Evolutionary conservation across 2,329 filamentous ascomycete genomes (phyloP).

Genomic region (Trichoderma koningiopsis): DNA sequence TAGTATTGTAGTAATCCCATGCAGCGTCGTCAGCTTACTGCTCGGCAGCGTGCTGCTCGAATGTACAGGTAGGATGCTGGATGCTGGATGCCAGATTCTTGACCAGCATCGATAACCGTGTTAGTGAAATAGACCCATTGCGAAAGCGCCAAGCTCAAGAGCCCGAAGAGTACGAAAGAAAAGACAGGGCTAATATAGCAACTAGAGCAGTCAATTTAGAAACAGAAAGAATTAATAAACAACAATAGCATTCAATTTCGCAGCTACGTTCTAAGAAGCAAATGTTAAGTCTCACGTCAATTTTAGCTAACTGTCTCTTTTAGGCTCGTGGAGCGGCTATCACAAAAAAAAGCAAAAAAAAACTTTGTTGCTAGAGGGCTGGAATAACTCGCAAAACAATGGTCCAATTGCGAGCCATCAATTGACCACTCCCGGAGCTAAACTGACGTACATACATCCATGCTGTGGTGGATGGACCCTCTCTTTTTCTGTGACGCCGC

Average conservation of each 20-base stretch:
- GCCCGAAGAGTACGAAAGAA: neutral
- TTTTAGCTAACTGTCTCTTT: neutral
- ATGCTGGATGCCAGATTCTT: neutral
- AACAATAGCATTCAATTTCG: neutral
- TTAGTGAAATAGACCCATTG: neutral
- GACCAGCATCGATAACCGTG: neutral
- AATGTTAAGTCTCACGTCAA: neutral
- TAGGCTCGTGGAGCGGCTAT: conserved; percentile 5
- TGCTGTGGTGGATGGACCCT: conserved; percentile 6
- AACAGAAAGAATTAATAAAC: neutral
- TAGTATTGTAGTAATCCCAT: neutral
- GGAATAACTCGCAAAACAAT: neutral
- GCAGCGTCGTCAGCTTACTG: neutral
- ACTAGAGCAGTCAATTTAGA: neutral
- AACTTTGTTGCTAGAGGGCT: neutral
- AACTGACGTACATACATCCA: conserved; percentile 7
- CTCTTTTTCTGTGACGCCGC: neutral
- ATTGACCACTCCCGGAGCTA: conserved; percentile 15
- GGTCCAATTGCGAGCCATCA: conserved; percentile 7
- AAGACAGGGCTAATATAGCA: neutral
- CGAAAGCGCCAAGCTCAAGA: neutral
- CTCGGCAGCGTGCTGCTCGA: neutral
- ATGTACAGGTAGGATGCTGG: neutral
- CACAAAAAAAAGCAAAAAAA: neutral
- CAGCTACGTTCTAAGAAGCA: neutral